Percentiles rank a stretch among this genome's conserved stretches.
Evolutionary conservation across 495 filamentous ascomycete species (phyloP).

Genomic region (Elasticomyces elasticus): DNA sequence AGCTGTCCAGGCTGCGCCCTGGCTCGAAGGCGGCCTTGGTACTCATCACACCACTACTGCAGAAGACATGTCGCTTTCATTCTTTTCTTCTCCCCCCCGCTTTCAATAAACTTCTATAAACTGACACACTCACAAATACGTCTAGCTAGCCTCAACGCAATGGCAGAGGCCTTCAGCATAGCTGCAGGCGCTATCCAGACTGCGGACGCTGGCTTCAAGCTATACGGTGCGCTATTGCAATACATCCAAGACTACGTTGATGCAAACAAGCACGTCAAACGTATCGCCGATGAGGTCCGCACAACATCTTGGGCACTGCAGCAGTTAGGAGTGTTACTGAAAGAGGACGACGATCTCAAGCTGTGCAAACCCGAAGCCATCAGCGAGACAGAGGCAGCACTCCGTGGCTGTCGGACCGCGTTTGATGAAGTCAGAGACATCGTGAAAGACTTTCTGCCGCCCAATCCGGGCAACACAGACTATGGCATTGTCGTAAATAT

Average conservation of each 20-base stretch:
- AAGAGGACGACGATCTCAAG: neutral
- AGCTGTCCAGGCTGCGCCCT: too few relatives aligned
- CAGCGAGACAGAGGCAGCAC: neutral
- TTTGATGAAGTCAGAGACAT: neutral
- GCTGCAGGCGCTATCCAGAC: neutral
- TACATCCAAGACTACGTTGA: neutral
- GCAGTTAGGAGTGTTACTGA: neutral
- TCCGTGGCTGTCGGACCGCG: neutral
- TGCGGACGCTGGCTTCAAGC: constrained; percentile 1
- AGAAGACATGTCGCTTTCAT: too few relatives aligned
- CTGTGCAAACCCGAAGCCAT: constrained; percentile 1
- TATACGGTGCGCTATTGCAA: neutral
- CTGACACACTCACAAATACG: constrained; percentile 17
- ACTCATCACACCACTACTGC: too few relatives aligned
- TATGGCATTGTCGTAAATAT: neutral
- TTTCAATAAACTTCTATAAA: too few relatives aligned
- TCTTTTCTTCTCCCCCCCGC: too few relatives aligned
- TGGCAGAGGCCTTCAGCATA: neutral
- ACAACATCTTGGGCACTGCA: constrained; percentile 1
- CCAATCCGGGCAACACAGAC: neutral
- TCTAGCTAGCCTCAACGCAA: neutral
- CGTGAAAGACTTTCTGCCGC: neutral
- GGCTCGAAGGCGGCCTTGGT: too few relatives aligned
- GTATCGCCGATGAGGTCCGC: neutral
- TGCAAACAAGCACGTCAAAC: neutral